Evolutionary conservation across 148 eudicot species (phyloP), one percentile per base, ranked within the genome.

Genomic region (Nyssa sinensis): DNA sequence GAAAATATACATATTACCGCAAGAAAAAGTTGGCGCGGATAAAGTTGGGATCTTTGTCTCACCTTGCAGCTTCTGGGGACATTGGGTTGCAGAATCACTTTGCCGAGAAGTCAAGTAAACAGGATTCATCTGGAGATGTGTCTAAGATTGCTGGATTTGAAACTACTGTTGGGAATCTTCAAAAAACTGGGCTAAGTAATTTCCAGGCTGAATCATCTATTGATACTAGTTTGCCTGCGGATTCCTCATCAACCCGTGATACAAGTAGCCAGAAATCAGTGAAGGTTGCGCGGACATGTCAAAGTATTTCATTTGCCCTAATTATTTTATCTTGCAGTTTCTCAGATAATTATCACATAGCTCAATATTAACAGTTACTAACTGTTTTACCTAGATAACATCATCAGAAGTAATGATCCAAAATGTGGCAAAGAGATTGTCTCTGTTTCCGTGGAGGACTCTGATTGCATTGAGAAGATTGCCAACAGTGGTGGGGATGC

Each of bases 1-100:
- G 83, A 59, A 87, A 83, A 66, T 81, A 83, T 67, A 90, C 82
- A 49, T 94, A 92, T 74, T 77, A 82, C 67, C 95, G 94, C 63
- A 88, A 88, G 80, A 90, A 79, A 77, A 87, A 83, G 70, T 82
- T 80, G 69, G 71, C 67, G 61, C 66, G 28, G 53, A 90, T 80
- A 75, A 87, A 81, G 68, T 77, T 83, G 47, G 85, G 74, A 34
- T 76, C 84, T 67, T 81, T 86, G 59, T 89, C 92, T 66, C 74
- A 77, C 12, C 74, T 69, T 77, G 73, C 78, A 17, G 70, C 81
- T 78, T 58, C 78, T 24, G 84, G 72, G 60, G 81, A 80, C 68
- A 41, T 65, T 78, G 80, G 44, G 57, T 37, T 70, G 25, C 75
- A 25, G 34, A 80, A 63, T 62, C 82, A 68, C 66, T 74, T 70